Percentiles rank a stretch among this genome's conserved stretches.
These are phyloP conservation scores for Alloascoidea hylecoeti DNA, from an alignment of 805 yeast genomes.

Conservation along the genomic window DNA sequence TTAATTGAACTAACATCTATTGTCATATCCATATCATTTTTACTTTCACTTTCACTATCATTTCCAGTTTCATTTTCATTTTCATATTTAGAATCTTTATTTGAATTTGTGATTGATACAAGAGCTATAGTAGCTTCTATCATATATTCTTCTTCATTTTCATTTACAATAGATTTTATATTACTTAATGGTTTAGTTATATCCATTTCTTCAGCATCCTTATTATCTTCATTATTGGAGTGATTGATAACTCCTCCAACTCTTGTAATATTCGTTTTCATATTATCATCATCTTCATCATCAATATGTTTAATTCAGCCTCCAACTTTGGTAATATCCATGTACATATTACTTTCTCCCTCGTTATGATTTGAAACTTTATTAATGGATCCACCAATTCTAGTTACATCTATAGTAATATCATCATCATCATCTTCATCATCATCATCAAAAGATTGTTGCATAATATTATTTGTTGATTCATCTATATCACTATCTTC, in stretches of 20 bases:
- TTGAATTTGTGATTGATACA: slow-evolving; percentile 3
- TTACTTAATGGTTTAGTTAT: not conserved
- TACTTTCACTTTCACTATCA: too few relatives aligned
- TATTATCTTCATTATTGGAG: slow-evolving; percentile 2
- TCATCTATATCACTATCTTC: slow-evolving; percentile 16
- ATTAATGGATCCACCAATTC: not conserved
- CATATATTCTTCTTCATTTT: slow-evolving; percentile 7
- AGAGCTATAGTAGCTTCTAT: slow-evolving; percentile 15
- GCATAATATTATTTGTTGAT: slow-evolving; percentile 3
- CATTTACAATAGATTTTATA: slow-evolving; percentile 3
- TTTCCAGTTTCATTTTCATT: too few relatives aligned
- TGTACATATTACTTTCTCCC: slow-evolving; percentile 1
- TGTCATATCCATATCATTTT: too few relatives aligned
- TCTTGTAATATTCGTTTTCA: slow-evolving; percentile 10
- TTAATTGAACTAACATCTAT: too few relatives aligned
- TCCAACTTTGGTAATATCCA: slow-evolving; percentile 4
- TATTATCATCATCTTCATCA: slow-evolving; percentile 4
- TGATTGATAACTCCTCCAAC: slow-evolving; percentile 5
- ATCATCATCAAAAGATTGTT: not conserved
- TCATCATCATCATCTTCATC: slow-evolving; percentile 3
- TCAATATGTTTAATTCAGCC: not conserved
- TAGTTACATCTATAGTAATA: slow-evolving; percentile 6
- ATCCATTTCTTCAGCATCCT: slow-evolving; percentile 3
- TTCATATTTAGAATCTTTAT: slow-evolving; percentile 5
- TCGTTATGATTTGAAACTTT: not conserved